phyloP scores from a whole-genome alignment of 495 filamentous ascomycete species.

The Neohortaea acidophila region DNA sequence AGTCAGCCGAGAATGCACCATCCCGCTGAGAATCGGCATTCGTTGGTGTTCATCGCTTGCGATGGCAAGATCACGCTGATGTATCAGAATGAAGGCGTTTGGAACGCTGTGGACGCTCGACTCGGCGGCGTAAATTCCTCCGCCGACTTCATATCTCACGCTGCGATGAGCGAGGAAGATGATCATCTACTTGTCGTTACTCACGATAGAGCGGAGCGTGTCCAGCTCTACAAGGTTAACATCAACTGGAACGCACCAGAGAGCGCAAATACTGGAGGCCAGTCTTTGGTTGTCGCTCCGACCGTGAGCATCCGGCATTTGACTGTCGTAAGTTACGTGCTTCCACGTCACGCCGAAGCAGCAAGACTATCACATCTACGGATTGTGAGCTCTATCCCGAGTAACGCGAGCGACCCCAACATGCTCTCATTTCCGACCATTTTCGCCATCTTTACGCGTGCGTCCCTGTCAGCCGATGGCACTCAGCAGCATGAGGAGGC shows the following conservation, averaged over 20 bases:
- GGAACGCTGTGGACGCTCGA: slow-evolving; percentile 50
- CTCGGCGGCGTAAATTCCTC: slow-evolving; percentile 54
- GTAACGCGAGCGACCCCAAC: slow-evolving; percentile 25
- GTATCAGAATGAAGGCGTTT: slow-evolving; percentile 19
- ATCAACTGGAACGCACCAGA: slow-evolving; percentile 26
- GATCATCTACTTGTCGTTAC: slow-evolving; percentile 23
- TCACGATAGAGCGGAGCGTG: slow-evolving; percentile 17
- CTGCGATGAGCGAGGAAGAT: slow-evolving; percentile 57
- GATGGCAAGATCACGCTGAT: slow-evolving; percentile 5
- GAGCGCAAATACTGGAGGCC: slow-evolving; percentile 6
- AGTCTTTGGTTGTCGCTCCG: slow-evolving; percentile 4
- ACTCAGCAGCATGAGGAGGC: slow-evolving; percentile 41
- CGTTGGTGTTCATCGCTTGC: slow-evolving; percentile 4
- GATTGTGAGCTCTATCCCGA: slow-evolving; percentile 43
- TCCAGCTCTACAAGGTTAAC: slow-evolving; percentile 26
- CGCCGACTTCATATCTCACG: slow-evolving; percentile 63
- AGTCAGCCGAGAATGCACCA: slow-evolving; percentile 6
- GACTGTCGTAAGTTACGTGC: slow-evolving; percentile 24
- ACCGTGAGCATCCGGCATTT: slow-evolving; percentile 15
- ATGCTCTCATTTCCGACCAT: slow-evolving; percentile 41
- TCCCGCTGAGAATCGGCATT: slow-evolving; percentile 2
- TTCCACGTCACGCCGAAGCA: slow-evolving; percentile 18
- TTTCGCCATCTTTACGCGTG: slow-evolving; percentile 54
- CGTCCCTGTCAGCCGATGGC: slow-evolving; percentile 33
- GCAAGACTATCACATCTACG: slow-evolving; percentile 49